A percentile compares a stretch with the other conserved stretches of the same genome.
These are phyloP conservation scores for Blastobotrys buckinghamii DNA, from an alignment of 1,139 yeast genomes.

Conservation along the genomic window DNA sequence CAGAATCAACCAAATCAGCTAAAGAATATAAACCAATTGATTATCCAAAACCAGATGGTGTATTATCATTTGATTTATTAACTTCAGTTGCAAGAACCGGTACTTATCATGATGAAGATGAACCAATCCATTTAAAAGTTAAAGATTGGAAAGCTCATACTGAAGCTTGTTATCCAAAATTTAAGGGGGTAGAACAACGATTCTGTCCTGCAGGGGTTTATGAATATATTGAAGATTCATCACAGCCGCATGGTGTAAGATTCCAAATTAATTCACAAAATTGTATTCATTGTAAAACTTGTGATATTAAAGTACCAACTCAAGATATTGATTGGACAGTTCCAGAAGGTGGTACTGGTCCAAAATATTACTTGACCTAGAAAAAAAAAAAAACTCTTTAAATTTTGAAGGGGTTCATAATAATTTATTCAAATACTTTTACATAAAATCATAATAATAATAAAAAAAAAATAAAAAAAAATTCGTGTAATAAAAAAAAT, in stretches of 20 bases:
- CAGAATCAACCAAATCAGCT: slow-evolving; percentile 66
- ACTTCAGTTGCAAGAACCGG: slow-evolving; percentile 96
- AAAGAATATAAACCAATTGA: slow-evolving; percentile 59
- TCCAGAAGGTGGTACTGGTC: slow-evolving; percentile 99
- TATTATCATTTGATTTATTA: slow-evolving; percentile 78
- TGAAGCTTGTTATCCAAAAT: slow-evolving; percentile 60
- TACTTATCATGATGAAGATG: slow-evolving; percentile 92
- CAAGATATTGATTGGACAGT: slow-evolving; percentile 94
- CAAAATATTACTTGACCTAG: slow-evolving; percentile 78
- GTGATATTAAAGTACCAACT: slow-evolving; percentile 93
- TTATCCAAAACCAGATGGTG: slow-evolving; percentile 93
- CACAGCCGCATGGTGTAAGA: slow-evolving; percentile 54
- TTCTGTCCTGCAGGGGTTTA: slow-evolving; percentile 99
- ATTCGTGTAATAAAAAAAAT: neutral
- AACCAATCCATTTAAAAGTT: slow-evolving; percentile 78
- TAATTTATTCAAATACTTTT: neutral
- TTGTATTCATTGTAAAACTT: slow-evolving; percentile 96
- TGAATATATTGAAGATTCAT: slow-evolving; percentile 74
- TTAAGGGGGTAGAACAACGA: slow-evolving; percentile 78
- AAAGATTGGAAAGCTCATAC: slow-evolving; percentile 70
- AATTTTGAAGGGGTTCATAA: neutral
- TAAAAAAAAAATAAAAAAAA: neutral
- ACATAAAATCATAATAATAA: slow-evolving; percentile 1
- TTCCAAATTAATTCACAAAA: slow-evolving; percentile 94
- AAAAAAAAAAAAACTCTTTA: neutral